A percentile compares a stretch with the other conserved stretches of the same genome.
Evolutionary conservation across 1,284 basidiomycete species (phyloP).

Genomic region (Schizophyllum commune): DNA sequence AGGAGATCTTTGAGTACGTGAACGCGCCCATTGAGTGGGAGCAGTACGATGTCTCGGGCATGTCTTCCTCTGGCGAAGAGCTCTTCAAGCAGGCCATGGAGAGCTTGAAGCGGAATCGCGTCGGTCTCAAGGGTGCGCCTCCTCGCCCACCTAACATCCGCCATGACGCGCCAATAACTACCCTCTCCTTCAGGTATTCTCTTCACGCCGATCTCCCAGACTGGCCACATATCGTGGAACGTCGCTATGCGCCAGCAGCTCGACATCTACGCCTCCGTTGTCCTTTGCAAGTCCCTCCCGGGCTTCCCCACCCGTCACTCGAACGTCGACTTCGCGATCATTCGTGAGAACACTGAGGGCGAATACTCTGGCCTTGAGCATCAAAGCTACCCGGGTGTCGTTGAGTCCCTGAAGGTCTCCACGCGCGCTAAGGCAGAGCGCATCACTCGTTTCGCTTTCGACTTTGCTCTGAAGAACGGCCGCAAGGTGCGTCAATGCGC

Average conservation of each 20-base stretch:
- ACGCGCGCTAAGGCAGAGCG: constrained; percentile 95
- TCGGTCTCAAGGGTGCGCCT: constrained; percentile 92
- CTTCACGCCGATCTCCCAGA: constrained; percentile 95
- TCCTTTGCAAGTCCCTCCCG: constrained; percentile 97
- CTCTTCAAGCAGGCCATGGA: constrained; percentile 98
- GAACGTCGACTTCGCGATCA: constrained; percentile 98
- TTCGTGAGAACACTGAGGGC: constrained; percentile 99
- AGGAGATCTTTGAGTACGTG: constrained; percentile 96
- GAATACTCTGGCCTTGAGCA: constrained; percentile 99
- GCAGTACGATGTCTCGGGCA: constrained; percentile 95
- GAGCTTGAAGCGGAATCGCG: constrained; percentile 92
- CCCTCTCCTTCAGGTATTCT: constrained; percentile 70
- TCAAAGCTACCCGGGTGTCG: constrained; percentile 96
- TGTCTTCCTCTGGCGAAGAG: constrained; percentile 89
- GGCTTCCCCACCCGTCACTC: constrained; percentile 95
- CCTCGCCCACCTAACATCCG: not conserved
- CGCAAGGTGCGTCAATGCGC: constrained; percentile 64
- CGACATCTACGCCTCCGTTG: constrained; percentile 98
- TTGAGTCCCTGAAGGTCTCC: constrained; percentile 97
- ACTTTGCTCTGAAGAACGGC: constrained; percentile 98
- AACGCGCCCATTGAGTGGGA: constrained; percentile 99
- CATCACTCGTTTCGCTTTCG: constrained; percentile 96
- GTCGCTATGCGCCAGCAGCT: constrained; percentile 99
- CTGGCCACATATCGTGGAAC: constrained; percentile 99
- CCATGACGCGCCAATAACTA: not conserved